Conservation (phyloP, 73 alveolate species). For the Paramecium sexaurelia region DNA sequence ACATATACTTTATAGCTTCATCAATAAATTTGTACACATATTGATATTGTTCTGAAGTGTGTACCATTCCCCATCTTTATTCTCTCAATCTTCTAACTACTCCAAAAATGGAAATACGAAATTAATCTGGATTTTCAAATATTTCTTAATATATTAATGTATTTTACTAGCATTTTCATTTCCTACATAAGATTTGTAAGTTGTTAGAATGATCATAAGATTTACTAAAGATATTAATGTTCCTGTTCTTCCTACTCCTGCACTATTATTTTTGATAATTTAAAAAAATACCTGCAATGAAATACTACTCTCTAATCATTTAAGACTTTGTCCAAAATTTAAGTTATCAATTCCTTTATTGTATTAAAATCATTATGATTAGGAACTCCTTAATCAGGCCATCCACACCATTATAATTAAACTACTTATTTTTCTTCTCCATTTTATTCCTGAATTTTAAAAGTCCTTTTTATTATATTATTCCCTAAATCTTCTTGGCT, state of each 20-base stretch:
- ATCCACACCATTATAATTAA: constrained; percentile 82
- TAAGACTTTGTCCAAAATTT: neutral
- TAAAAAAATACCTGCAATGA: constrained; percentile 82
- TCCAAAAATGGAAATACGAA: constrained; percentile 83
- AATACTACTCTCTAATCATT: constrained; percentile 79
- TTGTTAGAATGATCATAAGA: constrained; percentile 15
- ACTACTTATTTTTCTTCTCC: constrained; percentile 73
- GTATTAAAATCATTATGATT: constrained; percentile 65
- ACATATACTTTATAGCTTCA: constrained; percentile 62
- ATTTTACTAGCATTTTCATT: neutral
- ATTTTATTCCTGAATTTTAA: constrained; percentile 65
- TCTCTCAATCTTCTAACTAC: constrained; percentile 95
- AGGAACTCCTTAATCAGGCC: constrained; percentile 97
- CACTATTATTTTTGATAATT: constrained; percentile 62
- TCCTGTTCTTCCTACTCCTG: constrained; percentile 99
- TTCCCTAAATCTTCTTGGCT: constrained; percentile 76
- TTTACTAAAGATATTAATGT: constrained; percentile 84
- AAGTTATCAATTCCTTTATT: constrained; percentile 54
- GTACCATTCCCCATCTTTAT: constrained; percentile 94
- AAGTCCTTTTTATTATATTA: constrained; percentile 75
- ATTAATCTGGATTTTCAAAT: constrained; percentile 70
- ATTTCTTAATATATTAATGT: constrained; percentile 32
- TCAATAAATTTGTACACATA: constrained; percentile 85
- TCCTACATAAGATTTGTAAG: constrained; percentile 13
- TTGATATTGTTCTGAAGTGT: constrained; percentile 81